A percentile compares a stretch with the other conserved stretches of the same genome.
Conservation (phyloP, 2,329 filamentous ascomycete species). For the Magnaporthales sp. region DNA sequence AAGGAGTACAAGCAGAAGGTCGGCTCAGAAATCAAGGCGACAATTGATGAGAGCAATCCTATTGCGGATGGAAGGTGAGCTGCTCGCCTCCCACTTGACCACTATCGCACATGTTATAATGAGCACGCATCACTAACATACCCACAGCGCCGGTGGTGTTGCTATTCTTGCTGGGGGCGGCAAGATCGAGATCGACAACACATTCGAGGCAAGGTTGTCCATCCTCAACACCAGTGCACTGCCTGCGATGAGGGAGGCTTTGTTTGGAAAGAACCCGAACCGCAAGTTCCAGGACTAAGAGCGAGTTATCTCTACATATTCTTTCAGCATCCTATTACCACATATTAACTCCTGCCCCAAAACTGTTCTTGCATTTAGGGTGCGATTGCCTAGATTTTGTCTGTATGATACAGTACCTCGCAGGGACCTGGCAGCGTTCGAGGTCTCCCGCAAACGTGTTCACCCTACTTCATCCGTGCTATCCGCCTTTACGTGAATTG, state of each 20-base stretch:
- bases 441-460: neutral
- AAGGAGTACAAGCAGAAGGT: conserved; percentile 77
- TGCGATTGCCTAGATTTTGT: neutral
- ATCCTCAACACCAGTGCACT: conserved; percentile 79
- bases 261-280: conserved; percentile 94
- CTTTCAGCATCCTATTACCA: neutral
- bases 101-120: neutral
- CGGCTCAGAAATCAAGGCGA: conserved; percentile 59
- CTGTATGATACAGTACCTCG: conserved; percentile 1
- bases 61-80: conserved; percentile 79
- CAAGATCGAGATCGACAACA: conserved; percentile 99
- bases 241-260: conserved; percentile 71
- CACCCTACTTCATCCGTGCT: neutral
- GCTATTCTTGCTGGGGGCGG: conserved; percentile 71
- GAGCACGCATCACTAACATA: conserved; percentile 14
- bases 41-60: conserved; percentile 69
- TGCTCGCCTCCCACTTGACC: neutral
- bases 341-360: neutral
- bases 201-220: conserved; percentile 81
- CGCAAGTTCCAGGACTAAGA: conserved; percentile 86
- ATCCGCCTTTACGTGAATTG: neutral
- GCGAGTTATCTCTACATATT: neutral
- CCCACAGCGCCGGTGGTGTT: conserved; percentile 69
- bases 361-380: neutral
- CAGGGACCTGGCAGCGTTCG: neutral